Percentiles rank a stretch among this genome's conserved stretches.
Evolutionary conservation across 1,139 yeast species (phyloP).

Genomic region (Yamadazyma diospyri): DNA sequence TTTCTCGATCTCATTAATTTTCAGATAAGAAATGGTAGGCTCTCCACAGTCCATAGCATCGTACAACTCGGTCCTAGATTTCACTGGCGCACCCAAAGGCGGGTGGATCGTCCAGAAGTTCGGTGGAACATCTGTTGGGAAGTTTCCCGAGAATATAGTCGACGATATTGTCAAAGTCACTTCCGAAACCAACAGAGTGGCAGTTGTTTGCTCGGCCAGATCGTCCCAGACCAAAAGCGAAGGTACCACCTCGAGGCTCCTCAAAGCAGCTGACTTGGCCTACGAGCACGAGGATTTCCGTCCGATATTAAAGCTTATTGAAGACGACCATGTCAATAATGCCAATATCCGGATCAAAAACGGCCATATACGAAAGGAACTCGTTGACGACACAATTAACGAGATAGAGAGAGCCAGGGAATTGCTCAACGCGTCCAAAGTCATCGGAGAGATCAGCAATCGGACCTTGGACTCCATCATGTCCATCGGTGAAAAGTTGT

Average conservation of each 20-base stretch:
- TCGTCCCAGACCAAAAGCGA: slow-evolving; percentile 87
- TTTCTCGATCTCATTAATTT: not conserved
- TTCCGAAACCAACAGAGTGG: slow-evolving; percentile 64
- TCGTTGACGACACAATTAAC: slow-evolving; percentile 53
- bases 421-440: slow-evolving; percentile 78
- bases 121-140: slow-evolving; percentile 98
- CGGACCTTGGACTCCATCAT: slow-evolving; percentile 86
- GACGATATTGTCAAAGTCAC: slow-evolving; percentile 76
- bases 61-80: slow-evolving; percentile 43
- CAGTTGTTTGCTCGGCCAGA: slow-evolving; percentile 94
- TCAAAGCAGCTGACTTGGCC: slow-evolving; percentile 78
- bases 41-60: slow-evolving; percentile 20
- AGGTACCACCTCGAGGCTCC: slow-evolving; percentile 87
- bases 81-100: slow-evolving; percentile 20
- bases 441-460: slow-evolving; percentile 87
- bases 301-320: slow-evolving; percentile 55
- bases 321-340: slow-evolving; percentile 73
- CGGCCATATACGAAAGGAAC: slow-evolving; percentile 38
- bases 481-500: slow-evolving; percentile 90
- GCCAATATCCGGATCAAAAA: slow-evolving; percentile 57
- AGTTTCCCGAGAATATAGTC: slow-evolving; percentile 81
- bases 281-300: slow-evolving; percentile 52
- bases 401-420: slow-evolving; percentile 70
- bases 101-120: slow-evolving; percentile 93
- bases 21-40: slow-evolving; percentile 1